Conservation (phyloP, 1,284 basidiomycete species). For the Malassezia cuniculi region DNA sequence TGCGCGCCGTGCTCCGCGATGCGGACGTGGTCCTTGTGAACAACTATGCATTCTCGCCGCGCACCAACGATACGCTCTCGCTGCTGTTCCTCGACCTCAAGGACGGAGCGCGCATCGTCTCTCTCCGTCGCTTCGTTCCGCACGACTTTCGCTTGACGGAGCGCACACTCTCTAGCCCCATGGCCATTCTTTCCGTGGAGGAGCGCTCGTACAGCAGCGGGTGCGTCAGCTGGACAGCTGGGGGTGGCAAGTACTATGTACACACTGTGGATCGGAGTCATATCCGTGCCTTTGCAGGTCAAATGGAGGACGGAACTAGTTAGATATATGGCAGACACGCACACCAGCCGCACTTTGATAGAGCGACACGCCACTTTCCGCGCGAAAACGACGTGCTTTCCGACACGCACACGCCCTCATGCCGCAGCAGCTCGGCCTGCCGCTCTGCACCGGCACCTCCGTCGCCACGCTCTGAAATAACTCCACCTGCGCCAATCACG, state of each 20-base stretch:
- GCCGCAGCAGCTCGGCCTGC: constrained; percentile 25
- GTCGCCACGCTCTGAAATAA: constrained; percentile 40
- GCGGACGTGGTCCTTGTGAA: constrained; percentile 53
- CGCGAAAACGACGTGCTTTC: too few relatives aligned
- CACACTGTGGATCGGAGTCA: constrained; percentile 26
- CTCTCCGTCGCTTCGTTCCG: constrained; percentile 51
- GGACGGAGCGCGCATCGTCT: constrained; percentile 50
- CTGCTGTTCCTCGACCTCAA: constrained; percentile 52
- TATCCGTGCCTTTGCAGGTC: constrained; percentile 17
- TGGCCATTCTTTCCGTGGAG: constrained; percentile 35
- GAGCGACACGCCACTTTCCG: constrained; percentile 6
- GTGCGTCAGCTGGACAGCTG: constrained; percentile 40
- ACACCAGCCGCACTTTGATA: constrained; percentile 8
- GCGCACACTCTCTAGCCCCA: constrained; percentile 33
- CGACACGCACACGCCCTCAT: constrained; percentile 24
- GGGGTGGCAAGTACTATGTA: constrained; percentile 40
- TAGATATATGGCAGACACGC: neutral
- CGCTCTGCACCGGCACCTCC: constrained; percentile 28
- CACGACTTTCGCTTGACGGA: constrained; percentile 49
- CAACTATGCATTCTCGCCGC: constrained; percentile 48
- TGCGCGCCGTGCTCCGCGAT: constrained; percentile 42
- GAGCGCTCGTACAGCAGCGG: constrained; percentile 28
- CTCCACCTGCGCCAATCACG: constrained; percentile 31
- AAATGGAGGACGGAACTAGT: constrained; percentile 2
- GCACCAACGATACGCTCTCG: constrained; percentile 50